Base-by-base conservation (phyloP, 768 basidiomycete genomes). In the Baorangia bicolor region DNA sequence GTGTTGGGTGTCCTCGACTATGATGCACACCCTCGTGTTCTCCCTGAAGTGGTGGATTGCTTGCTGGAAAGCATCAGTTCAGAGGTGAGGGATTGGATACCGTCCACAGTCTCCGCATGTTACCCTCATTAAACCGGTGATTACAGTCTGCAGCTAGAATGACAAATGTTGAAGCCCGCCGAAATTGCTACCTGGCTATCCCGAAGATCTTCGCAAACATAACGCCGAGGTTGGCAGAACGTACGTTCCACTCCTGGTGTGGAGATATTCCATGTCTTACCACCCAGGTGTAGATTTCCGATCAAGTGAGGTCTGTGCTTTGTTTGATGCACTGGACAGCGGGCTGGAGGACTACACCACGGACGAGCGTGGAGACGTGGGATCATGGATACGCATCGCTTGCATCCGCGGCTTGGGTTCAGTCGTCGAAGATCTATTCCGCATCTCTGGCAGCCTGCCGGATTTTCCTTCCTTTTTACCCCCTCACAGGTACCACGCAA, bases 311-410 rank as follows among this genome's bases (percentile, higher is more conserved):
- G 74, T 86, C 48, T 70, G 74, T 51, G 65, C 75, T 5, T 67
- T 92, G 51, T 75, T 88, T 48, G 74, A 80, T 51, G 78, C 81
- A 20, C 66, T 92, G 35, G 69, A 87, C n/a, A 69, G 66, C n/a
- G 94, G 92, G 4, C 72, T 99, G 49, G 78, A 83, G 20, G 95
- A 99, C 74, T 99, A 98, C 67, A 89, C 92, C 6, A 85, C 83
- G 45, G 96, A 99, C 68, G 91, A 97, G 68, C 86, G 96, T 60
- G 96, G 96, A 5, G 97, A 99, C 67, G 89, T 99, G 35, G 96
- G 96, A 39, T 98, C 96, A 2, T 97, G 94, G 94, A 81, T 94
- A 49, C 90, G 96, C 58, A 81, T 90, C 8, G 84, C 85, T 2
- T 90, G 87, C 63, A 80, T 94, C 48, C 77, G 77, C 43, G 87